phyloP scores from a whole-genome alignment of 1,284 basidiomycete genomes.

The Mycosarcoma maydis region DNA sequence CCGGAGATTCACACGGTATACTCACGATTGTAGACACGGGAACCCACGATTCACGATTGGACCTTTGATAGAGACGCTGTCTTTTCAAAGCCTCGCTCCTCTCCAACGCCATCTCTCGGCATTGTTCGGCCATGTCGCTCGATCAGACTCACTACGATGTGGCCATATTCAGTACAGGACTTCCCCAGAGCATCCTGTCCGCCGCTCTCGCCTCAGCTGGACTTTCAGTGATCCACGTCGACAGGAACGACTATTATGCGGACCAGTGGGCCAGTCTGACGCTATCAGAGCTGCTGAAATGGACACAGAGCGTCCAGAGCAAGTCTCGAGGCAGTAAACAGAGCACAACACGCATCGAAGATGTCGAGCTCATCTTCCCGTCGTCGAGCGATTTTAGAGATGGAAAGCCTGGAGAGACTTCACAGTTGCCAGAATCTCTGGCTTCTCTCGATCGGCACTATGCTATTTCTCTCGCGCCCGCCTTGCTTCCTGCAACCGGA shows the following conservation, averaged over 20 bases:
- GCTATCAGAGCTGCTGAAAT: constrained; percentile 79
- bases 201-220: constrained; percentile 83
- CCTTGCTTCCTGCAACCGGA: constrained; percentile 82
- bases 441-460: constrained; percentile 72
- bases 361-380: constrained; percentile 27
- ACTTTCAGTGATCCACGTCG: constrained; percentile 85
- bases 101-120: background rate
- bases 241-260: constrained; percentile 86
- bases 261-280: constrained; percentile 82
- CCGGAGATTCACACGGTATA: no score
- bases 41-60: background rate
- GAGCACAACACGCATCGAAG: background rate
- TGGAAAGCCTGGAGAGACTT: constrained; percentile 3
- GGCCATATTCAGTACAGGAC: constrained; percentile 84
- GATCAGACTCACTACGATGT: constrained; percentile 75
- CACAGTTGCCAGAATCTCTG: constrained; percentile 15
- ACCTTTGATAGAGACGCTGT: background rate
- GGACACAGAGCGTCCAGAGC: constrained; percentile 69
- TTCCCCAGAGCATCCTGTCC: constrained; percentile 72
- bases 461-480: constrained; percentile 83
- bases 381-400: background rate
- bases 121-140: constrained; percentile 33
- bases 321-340: background rate
- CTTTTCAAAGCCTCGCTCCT: background rate
- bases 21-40: no score